phyloP scores from a whole-genome alignment of 176 grass and related monocot species.

The Pontederia crassipes region DNA sequence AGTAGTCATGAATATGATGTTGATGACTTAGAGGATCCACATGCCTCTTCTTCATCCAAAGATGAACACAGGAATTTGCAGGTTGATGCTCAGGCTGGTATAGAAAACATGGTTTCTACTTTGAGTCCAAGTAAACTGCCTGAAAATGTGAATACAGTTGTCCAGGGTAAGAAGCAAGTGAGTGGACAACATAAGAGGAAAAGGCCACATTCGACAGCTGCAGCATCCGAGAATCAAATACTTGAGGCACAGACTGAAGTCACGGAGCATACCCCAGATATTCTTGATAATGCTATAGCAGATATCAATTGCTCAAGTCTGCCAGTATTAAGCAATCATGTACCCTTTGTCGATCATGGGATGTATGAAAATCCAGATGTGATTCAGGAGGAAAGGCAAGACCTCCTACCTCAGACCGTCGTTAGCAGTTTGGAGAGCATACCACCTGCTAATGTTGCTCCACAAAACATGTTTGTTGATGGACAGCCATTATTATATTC shows the following conservation, averaged over 20 bases:
- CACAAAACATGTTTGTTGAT: conserved; percentile 42
- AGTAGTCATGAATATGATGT: conserved; percentile 75
- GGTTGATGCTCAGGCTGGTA: conserved; percentile 25
- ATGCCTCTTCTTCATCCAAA: conserved; percentile 48
- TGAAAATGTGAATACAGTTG: conserved; percentile 12
- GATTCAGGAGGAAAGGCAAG: conserved; percentile 29
- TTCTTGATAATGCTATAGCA: conserved; percentile 40
- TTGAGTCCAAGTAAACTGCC: conserved; percentile 4
- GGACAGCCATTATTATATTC: conserved; percentile 27
- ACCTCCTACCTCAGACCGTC: conserved; percentile 24
- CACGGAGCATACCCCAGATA: conserved; percentile 18
- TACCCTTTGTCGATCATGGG: conserved; percentile 26
- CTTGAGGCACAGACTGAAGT: conserved; percentile 13
- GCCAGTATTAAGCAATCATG: conserved; percentile 27
- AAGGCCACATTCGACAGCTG: conserved; percentile 13
- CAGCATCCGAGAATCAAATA: conserved; percentile 20
- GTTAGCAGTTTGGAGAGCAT: conserved; percentile 24
- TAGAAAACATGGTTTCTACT: background rate
- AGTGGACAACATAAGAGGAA: conserved; percentile 42
- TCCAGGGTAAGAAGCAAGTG: conserved; percentile 16
- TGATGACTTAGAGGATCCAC: conserved; percentile 45
- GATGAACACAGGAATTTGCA: conserved; percentile 42
- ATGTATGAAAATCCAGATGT: conserved; percentile 21
- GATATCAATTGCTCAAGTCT: conserved; percentile 44
- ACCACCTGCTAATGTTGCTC: conserved; percentile 25